Evolutionary conservation across 192 early-diverging fungal genomes (phyloP), one percentile per base, ranked within the genome.

Genomic region (Entomortierella beljakovae): DNA sequence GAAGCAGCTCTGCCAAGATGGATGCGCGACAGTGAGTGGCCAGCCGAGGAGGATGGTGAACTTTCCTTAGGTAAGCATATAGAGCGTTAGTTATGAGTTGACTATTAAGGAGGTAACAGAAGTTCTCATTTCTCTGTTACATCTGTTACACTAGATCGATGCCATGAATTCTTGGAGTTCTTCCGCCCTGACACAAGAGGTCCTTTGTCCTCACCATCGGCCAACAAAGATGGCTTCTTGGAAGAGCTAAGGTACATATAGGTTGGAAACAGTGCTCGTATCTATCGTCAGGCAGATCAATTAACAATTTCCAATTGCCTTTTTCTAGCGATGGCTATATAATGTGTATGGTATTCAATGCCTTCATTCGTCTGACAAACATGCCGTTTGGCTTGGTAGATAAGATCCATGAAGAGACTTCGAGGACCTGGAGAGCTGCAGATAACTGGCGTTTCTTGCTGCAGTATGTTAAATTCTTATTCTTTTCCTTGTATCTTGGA

Each of bases 381-480:
- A 81, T 86, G 48, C 86, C 86, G 1, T 89, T 89, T 71, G 88
- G 88, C 10, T 54, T 85, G n/a, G 87, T 89, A 25, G 82, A 81
- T 60, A 89, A 89, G 57, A 77, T 85, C 15, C 84, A 89, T 49
- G 76, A 83, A 2, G 83, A 87, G 62, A 87, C 84, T 18, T 62
- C 58, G 26, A 68, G 88, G 9, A 85, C 86, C 13, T 89, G 87
- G 71, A 77, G 88, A 51, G 82, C 82, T 5, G 86, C 84, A 8
- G 88, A 89, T 57, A 89, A 89, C 72, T 74, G 87, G 42, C 70
- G 82, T 20, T 89, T 89, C 59, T 85, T 89, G 70, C 67, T 85
- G 10, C 85, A 86, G 88, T 89, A 83, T 69, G 84, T 75, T 16
- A 6, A 25, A 31, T 7, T 3, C 7, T 25, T 10, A 9, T 18